Percentiles rank a stretch among this genome's conserved stretches.
phyloP scores from a whole-genome alignment of 2,329 filamentous ascomycete genomes.

The Beauveria medogensis region DNA sequence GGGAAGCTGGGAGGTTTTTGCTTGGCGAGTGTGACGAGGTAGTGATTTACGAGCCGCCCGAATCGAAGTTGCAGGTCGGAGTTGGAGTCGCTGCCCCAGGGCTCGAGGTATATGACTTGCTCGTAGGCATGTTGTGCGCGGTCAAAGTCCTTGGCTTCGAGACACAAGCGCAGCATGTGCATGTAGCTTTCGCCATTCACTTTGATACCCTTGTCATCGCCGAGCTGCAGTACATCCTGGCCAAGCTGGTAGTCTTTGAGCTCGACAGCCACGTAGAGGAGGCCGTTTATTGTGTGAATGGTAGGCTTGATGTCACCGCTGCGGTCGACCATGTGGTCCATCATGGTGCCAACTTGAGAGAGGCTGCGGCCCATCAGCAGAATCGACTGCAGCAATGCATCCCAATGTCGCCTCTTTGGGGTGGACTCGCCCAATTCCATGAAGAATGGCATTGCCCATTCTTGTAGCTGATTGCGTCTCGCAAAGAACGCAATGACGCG shows the following conservation, averaged over 20 bases:
- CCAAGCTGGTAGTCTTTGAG: constrained; percentile 62
- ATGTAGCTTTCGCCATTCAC: constrained; percentile 64
- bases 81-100: constrained; percentile 32
- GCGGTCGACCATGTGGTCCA: constrained; percentile 62
- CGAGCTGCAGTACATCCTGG: constrained; percentile 63
- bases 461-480: constrained; percentile 47
- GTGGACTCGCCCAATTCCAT: constrained; percentile 38
- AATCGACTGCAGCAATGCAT: constrained; percentile 66
- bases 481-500: constrained; percentile 39
- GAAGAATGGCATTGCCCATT: constrained; percentile 57
- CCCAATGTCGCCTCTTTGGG: constrained; percentile 53
- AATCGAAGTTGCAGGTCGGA: constrained; percentile 44
- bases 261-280: constrained; percentile 67
- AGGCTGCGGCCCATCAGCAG: constrained; percentile 60
- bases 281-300: constrained; percentile 64
- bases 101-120: constrained; percentile 23
- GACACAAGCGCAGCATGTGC: constrained; percentile 66
- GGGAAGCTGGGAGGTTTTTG: constrained; percentile 56
- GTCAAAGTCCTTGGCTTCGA: constrained; percentile 64
- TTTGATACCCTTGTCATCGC: constrained; percentile 54
- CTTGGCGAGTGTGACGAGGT: constrained; percentile 61
- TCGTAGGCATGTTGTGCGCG: constrained; percentile 62
- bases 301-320: constrained; percentile 48
- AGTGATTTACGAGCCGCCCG: constrained; percentile 57
- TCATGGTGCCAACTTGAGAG: constrained; percentile 42